A percentile compares a stretch with the other conserved stretches of the same genome.
Conservation (phyloP, 1,284 basidiomycete species). For the Trichosporon ovoides region DNA sequence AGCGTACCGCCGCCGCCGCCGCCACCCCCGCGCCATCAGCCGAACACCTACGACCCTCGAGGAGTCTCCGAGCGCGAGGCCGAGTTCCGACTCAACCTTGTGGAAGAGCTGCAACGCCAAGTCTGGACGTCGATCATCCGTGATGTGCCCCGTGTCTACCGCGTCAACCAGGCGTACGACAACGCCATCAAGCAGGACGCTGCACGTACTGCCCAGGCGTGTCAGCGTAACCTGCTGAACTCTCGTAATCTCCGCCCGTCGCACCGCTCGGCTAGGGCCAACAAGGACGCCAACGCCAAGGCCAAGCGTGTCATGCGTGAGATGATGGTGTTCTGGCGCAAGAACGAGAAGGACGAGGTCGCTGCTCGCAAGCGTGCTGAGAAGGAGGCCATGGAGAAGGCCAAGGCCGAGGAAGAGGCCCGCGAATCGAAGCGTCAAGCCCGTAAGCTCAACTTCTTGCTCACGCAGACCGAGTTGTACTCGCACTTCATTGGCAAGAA, state of each 20-base stretch:
- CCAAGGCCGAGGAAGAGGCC: slow-evolving; percentile 92
- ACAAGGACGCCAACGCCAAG: slow-evolving; percentile 83
- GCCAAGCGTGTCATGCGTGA: slow-evolving; percentile 46
- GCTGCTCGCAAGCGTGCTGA: slow-evolving; percentile 90
- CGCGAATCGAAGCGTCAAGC: slow-evolving; percentile 92
- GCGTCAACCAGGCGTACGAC: slow-evolving; percentile 61
- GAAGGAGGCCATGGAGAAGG: slow-evolving; percentile 82
- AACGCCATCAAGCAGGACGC: slow-evolving; percentile 56
- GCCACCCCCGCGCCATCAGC: slow-evolving; percentile 11
- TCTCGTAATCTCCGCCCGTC: slow-evolving; percentile 77
- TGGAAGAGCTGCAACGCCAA: slow-evolving; percentile 78
- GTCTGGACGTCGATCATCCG: slow-evolving; percentile 81
- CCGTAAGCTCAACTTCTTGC: slow-evolving; percentile 96
- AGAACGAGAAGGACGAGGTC: slow-evolving; percentile 89
- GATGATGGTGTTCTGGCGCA: slow-evolving; percentile 96
- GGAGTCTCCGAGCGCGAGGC: slow-evolving; percentile 42
- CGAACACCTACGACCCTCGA: slow-evolving; percentile 35
- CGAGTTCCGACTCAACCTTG: slow-evolving; percentile 31
- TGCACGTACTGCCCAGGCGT: slow-evolving; percentile 31
- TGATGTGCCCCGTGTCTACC: slow-evolving; percentile 79
- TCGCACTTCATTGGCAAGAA: slow-evolving; percentile 99
- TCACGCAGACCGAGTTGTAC: slow-evolving; percentile 98
- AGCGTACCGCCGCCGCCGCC: slow-evolving; percentile 7
- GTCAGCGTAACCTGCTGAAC: slow-evolving; percentile 63
- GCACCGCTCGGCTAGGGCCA: slow-evolving; percentile 71